phyloP scores from a whole-genome alignment of 2,329 filamentous ascomycete genomes.

The Ceratocystis lukuohia region DNA sequence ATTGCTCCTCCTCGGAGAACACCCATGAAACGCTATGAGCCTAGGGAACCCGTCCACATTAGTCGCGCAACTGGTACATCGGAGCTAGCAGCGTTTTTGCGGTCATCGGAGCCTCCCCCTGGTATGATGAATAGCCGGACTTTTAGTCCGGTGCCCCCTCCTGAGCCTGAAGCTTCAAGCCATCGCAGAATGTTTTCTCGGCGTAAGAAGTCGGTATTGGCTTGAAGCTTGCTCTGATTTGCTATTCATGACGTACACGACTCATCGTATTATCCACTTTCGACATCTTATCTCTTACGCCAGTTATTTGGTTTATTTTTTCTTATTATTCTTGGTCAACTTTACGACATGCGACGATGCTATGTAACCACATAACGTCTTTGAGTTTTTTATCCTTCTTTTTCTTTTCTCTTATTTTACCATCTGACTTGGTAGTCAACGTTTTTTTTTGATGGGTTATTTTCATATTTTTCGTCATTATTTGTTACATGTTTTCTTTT shows the following conservation, averaged over 20 bases:
- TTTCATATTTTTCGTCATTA: neutral
- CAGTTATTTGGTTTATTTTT: constrained; percentile 5
- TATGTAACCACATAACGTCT: constrained; percentile 8
- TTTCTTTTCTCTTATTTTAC: neutral
- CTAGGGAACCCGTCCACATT: constrained; percentile 37
- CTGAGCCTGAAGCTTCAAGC: constrained; percentile 17
- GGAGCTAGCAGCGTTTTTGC: constrained; percentile 61
- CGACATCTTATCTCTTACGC: neutral
- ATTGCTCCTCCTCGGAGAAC: constrained; percentile 26
- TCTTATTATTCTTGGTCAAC: constrained; percentile 8
- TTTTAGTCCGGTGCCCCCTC: neutral
- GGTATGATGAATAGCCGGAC: constrained; percentile 3
- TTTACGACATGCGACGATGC: constrained; percentile 2
- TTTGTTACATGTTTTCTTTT: neutral
- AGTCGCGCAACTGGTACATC: constrained; percentile 42
- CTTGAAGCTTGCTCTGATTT: neutral
- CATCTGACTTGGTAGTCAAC: neutral
- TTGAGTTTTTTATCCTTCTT: neutral
- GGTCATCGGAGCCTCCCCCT: constrained; percentile 49
- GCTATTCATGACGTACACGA: constrained; percentile 2
- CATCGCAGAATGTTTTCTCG: constrained; percentile 19
- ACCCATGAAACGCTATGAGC: constrained; percentile 45
- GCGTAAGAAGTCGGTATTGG: constrained; percentile 17
- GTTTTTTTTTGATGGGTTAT: neutral
- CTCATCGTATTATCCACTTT: constrained; percentile 11